These are phyloP conservation scores for Yamadazyma sp. DNA, from an alignment of 805 yeast species.

Conservation along the genomic window DNA sequence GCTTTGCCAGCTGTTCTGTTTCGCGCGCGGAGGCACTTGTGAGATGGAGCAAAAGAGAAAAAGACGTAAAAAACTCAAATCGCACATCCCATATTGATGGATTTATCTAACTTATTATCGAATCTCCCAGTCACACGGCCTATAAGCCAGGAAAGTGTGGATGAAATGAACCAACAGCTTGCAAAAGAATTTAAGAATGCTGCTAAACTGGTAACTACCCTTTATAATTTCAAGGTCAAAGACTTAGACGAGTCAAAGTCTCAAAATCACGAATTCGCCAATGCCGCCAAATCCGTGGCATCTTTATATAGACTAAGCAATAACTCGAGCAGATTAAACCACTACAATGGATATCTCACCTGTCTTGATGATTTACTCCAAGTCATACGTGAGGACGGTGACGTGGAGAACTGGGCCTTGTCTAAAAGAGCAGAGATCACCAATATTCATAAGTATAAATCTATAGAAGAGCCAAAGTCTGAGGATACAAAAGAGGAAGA, in stretches of 20 bases:
- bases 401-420: conserved; percentile 54
- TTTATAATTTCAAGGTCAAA: conserved; percentile 26
- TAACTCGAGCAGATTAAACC: conserved; percentile 46
- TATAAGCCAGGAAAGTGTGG: conserved; percentile 46
- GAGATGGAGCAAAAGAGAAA: conserved; percentile 4
- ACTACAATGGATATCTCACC: conserved; percentile 58
- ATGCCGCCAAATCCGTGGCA: conserved; percentile 45
- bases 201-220: conserved; percentile 66
- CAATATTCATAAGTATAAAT: conserved; percentile 12
- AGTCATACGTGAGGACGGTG: conserved; percentile 40
- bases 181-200: conserved; percentile 67
- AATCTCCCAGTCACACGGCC: conserved; percentile 55
- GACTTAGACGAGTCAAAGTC: not conserved
- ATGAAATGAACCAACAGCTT: conserved; percentile 51
- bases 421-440: conserved; percentile 45
- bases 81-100: conserved; percentile 40
- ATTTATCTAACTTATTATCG: conserved; percentile 58
- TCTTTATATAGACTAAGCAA: conserved; percentile 61
- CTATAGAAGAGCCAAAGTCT: not conserved
- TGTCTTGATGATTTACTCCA: conserved; percentile 58
- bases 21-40: conserved; percentile 2
- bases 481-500: too few species aligned
- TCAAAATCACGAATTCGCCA: conserved; percentile 33
- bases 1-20: conserved; percentile 3
- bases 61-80: conserved; percentile 1